Evolutionary conservation across 164 flowering plant genomes (phyloP).

Genomic region (Cinnamomum micranthum): DNA sequence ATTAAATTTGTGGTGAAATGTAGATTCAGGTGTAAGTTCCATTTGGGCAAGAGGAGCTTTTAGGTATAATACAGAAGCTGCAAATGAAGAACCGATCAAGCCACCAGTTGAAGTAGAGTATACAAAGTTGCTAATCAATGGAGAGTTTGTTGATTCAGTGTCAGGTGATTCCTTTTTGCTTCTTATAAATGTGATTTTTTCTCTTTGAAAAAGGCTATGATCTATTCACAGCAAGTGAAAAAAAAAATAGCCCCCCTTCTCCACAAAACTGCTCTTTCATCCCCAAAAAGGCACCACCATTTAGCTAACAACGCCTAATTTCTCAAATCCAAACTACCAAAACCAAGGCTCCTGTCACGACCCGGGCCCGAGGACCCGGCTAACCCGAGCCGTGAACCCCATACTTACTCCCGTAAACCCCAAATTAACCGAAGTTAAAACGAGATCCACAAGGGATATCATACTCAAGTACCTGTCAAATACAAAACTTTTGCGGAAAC

Average conservation of each 20-base stretch:
- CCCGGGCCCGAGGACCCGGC: too few species aligned
- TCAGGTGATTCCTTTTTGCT: conserved; percentile 37
- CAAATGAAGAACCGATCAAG: conserved; percentile 34
- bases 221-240: too few species aligned
- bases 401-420: too few species aligned
- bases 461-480: too few species aligned
- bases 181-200: background rate
- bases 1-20: too few species aligned
- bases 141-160: conserved; percentile 65
- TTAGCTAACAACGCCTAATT: background rate
- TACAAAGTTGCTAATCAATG: conserved; percentile 55
- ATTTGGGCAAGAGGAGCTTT: conserved; percentile 15
- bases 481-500: too few species aligned
- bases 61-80: conserved; percentile 39
- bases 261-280: too few species aligned
- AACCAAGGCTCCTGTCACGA: too few species aligned
- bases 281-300: background rate
- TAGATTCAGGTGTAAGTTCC: conserved; percentile 12
- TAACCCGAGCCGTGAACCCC: too few species aligned
- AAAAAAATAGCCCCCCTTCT: too few species aligned
- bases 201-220: background rate
- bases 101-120: conserved; percentile 43
- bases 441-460: too few species aligned
- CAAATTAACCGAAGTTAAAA: too few species aligned
- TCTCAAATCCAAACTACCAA: background rate